Conservation (phyloP, 2,329 filamentous ascomycete species). For the Alternaria triticina region DNA sequence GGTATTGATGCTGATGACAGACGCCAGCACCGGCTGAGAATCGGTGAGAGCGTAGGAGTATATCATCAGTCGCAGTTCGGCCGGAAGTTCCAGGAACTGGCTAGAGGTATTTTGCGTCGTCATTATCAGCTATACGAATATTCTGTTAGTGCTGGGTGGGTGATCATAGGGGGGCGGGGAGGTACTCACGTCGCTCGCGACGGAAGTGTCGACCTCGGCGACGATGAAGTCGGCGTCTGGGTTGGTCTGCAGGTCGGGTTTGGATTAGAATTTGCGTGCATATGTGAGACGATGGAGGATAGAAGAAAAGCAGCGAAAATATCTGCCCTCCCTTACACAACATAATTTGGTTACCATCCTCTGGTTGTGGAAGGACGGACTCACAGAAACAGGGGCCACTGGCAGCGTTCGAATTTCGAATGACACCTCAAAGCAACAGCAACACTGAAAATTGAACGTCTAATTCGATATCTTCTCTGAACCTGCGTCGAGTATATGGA, state of each 20-base stretch:
- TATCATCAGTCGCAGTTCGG: neutral
- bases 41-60: neutral
- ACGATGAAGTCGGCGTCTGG: neutral
- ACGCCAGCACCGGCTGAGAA: neutral
- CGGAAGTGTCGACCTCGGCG: neutral
- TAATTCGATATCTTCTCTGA: neutral
- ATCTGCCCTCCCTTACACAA: neutral
- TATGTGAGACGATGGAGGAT: neutral
- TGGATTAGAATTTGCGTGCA: neutral
- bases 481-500: neutral
- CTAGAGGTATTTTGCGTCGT: neutral
- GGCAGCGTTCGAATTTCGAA: neutral
- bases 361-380: neutral
- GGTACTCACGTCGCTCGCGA: neutral
- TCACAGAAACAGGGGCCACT: neutral
- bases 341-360: neutral
- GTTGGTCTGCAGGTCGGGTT: neutral
- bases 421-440: neutral
- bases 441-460: neutral
- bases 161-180: neutral
- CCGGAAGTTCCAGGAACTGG: neutral
- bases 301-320: neutral
- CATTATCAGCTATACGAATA: neutral
- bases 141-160: neutral
- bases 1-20: neutral